phyloP scores from a whole-genome alignment of 768 basidiomycete species.

The Lactarius indigo region DNA sequence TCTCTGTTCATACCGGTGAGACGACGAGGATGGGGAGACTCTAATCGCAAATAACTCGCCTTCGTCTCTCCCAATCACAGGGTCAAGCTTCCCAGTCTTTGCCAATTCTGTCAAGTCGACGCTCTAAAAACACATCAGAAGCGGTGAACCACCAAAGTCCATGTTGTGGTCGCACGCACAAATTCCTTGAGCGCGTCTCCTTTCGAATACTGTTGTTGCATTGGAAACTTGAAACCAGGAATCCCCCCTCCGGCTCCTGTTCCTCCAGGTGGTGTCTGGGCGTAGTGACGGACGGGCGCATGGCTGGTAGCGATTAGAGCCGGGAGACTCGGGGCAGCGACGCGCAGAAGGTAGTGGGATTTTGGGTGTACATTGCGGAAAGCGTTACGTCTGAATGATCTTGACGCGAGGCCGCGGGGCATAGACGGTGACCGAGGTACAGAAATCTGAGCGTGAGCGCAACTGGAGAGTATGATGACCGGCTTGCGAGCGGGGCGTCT shows the following conservation, averaged over 20 bases:
- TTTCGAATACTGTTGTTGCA: conserved; percentile 64
- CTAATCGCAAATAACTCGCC: conserved; percentile 37
- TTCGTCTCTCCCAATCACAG: conserved; percentile 86
- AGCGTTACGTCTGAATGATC: not conserved
- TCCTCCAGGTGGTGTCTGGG: conserved; percentile 44
- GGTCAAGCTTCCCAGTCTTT: conserved; percentile 81
- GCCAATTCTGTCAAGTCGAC: conserved; percentile 84
- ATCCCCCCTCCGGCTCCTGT: conserved; percentile 47
- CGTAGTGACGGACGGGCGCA: conserved; percentile 38
- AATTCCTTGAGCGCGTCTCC: conserved; percentile 86
- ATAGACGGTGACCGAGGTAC: conserved; percentile 11
- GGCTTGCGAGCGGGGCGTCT: too few species aligned
- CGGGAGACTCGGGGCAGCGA: not conserved
- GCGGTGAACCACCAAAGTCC: not conserved
- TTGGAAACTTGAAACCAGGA: conserved; percentile 46
- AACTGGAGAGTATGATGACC: not conserved
- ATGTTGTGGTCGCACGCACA: conserved; percentile 37
- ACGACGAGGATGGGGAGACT: not conserved
- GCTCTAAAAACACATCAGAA: conserved; percentile 45
- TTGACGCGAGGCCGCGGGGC: conserved; percentile 7
- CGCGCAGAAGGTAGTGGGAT: not conserved
- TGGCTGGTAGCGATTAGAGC: not conserved
- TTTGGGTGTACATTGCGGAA: not conserved
- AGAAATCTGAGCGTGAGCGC: not conserved
- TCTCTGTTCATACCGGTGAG: conserved; percentile 46